These are phyloP conservation scores for Wallacemonas sp. DNA, from an alignment of 208 protist genomes.

Conservation along the genomic window DNA sequence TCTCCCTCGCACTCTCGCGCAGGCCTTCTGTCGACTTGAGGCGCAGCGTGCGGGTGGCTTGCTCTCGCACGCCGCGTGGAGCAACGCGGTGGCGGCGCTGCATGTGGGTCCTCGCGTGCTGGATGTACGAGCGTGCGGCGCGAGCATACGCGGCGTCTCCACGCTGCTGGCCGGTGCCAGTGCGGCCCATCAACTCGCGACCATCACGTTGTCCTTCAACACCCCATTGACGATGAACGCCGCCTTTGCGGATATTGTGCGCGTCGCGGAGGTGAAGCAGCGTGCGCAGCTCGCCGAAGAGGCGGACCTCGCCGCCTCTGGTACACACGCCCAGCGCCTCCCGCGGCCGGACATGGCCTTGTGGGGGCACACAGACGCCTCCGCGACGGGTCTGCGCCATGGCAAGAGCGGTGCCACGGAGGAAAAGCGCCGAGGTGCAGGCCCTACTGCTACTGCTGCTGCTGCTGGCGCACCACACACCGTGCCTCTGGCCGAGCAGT, in stretches of 20 bases:
- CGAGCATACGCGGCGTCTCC: slow-evolving; percentile 61
- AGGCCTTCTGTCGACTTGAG: background rate
- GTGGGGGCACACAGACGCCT: slow-evolving; percentile 1
- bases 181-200: slow-evolving; percentile 42
- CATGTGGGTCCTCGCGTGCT: slow-evolving; percentile 58
- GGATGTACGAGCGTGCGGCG: slow-evolving; percentile 58
- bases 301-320: background rate
- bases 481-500: background rate
- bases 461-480: slow-evolving; percentile 1
- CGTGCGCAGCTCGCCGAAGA: background rate
- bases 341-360: background rate
- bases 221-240: background rate
- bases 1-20: background rate
- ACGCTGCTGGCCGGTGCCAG: slow-evolving; percentile 64
- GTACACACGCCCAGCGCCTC: background rate
- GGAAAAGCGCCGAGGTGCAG: no score
- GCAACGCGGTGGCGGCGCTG: slow-evolving; percentile 3
- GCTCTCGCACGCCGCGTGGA: background rate
- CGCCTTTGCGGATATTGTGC: background rate
- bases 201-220: slow-evolving; percentile 1
- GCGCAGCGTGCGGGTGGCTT: slow-evolving; percentile 1
- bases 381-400: no score
- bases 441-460: slow-evolving; percentile 12
- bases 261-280: background rate
- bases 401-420: no score